phyloP scores from a whole-genome alignment of 2,329 filamentous ascomycete genomes.

The Rutstroemia sp. region DNA sequence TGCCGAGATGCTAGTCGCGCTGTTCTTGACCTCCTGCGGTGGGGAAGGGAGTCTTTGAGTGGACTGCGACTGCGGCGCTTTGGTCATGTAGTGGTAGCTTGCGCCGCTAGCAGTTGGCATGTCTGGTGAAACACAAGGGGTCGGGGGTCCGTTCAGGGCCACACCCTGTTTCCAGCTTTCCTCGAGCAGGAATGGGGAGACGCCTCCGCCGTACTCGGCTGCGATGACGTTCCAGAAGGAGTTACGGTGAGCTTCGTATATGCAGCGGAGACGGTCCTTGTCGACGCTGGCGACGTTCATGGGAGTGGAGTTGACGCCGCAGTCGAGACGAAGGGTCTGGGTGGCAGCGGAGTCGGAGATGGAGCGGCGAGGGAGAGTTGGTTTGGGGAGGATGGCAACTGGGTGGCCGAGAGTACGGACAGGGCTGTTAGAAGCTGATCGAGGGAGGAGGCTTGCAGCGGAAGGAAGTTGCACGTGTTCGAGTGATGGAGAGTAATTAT shows the following conservation, averaged over 20 bases:
- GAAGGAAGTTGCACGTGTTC: slow-evolving; percentile 32
- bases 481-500: slow-evolving; percentile 31
- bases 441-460: slow-evolving; percentile 40
- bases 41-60: slow-evolving; percentile 42
- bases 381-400: slow-evolving; percentile 60
- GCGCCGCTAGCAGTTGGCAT: slow-evolving; percentile 10
- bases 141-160: slow-evolving; percentile 28
- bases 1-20: slow-evolving; percentile 50
- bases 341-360: slow-evolving; percentile 34
- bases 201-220: slow-evolving; percentile 59
- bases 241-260: slow-evolving; percentile 63
- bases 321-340: slow-evolving; percentile 50
- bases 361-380: slow-evolving; percentile 39
- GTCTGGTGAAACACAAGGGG: slow-evolving; percentile 29
- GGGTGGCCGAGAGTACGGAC: slow-evolving; percentile 39
- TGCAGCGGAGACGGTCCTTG: slow-evolving; percentile 56
- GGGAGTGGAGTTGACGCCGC: slow-evolving; percentile 38
- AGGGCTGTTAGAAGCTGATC: slow-evolving; percentile 44
- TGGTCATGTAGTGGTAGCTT: slow-evolving; percentile 15
- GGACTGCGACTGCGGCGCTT: slow-evolving; percentile 33
- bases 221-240: slow-evolving; percentile 70
- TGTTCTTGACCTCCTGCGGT: slow-evolving; percentile 35
- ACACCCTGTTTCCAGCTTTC: slow-evolving; percentile 51
- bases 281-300: slow-evolving; percentile 37
- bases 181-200: slow-evolving; percentile 57